A percentile compares a stretch with the other conserved stretches of the same genome.
phyloP scores from a whole-genome alignment of 208 protist genomes.

The Trypanosoma avium region DNA sequence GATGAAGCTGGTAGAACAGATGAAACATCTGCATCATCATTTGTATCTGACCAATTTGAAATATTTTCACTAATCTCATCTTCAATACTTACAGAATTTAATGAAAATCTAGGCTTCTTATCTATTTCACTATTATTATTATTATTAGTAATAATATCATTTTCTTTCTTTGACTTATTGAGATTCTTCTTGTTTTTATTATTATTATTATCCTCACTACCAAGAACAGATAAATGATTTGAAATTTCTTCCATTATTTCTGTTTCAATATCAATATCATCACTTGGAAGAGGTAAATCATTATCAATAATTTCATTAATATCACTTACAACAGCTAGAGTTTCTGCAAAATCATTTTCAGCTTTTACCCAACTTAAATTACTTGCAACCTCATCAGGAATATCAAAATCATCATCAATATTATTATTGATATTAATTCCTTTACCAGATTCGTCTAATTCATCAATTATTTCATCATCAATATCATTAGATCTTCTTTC shows the following conservation, averaged over 20 bases:
- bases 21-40: too few relatives aligned
- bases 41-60: background rate
- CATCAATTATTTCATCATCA: constrained; percentile 14
- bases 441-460: background rate
- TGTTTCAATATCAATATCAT: constrained; percentile 1
- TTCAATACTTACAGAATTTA: background rate
- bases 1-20: too few relatives aligned
- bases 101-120: constrained; percentile 19
- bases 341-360: constrained; percentile 36
- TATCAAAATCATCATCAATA: constrained; percentile 23
- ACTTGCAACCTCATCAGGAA: constrained; percentile 17
- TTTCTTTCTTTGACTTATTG: too few relatives aligned
- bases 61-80: background rate
- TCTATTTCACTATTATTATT: background rate
- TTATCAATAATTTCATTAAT: constrained; percentile 23
- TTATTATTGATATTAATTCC: background rate
- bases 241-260: constrained; percentile 23
- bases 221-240: too few relatives aligned
- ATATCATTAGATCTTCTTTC: constrained; percentile 7
- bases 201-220: too few relatives aligned
- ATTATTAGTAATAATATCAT: background rate
- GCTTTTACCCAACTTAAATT: constrained; percentile 22
- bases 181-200: too few relatives aligned
- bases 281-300: constrained; percentile 18
- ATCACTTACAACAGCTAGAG: constrained; percentile 23